These are phyloP conservation scores for Pichia thaimueangensis DNA, from an alignment of 805 yeast species.

Conservation along the genomic window DNA sequence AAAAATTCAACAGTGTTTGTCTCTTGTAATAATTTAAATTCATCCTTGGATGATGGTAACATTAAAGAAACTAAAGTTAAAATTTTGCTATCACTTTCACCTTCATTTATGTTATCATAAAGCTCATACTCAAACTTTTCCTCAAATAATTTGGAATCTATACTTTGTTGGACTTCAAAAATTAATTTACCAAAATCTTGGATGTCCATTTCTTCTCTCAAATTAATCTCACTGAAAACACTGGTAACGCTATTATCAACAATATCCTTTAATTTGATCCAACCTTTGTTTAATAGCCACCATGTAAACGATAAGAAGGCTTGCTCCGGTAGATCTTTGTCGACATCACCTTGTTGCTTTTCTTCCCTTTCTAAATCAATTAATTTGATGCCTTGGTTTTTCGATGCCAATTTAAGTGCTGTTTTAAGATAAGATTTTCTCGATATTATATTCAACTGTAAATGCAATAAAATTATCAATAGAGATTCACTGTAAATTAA, in stretches of 20 bases:
- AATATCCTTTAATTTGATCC: conserved; percentile 49
- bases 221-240: conserved; percentile 58
- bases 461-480: conserved; percentile 68
- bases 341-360: conserved; percentile 20
- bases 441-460: conserved; percentile 84
- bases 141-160: conserved; percentile 14
- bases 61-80: conserved; percentile 23
- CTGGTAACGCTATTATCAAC: conserved; percentile 52
- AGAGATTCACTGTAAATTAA: conserved; percentile 62
- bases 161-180: conserved; percentile 31
- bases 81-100: not conserved
- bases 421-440: conserved; percentile 78
- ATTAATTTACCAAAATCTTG: conserved; percentile 50
- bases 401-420: conserved; percentile 64
- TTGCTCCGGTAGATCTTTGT: conserved; percentile 56
- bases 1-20: conserved; percentile 40
- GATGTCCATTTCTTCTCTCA: conserved; percentile 62
- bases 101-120: conserved; percentile 1
- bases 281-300: conserved; percentile 91
- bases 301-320: conserved; percentile 82
- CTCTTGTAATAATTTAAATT: conserved; percentile 49
- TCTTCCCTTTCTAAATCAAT: conserved; percentile 18
- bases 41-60: conserved; percentile 47
- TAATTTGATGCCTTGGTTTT: conserved; percentile 29
- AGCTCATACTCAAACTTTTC: conserved; percentile 2